Base-by-base conservation (phyloP, 148 eudicot genomes). In the Heliosperma pusillum region DNA sequence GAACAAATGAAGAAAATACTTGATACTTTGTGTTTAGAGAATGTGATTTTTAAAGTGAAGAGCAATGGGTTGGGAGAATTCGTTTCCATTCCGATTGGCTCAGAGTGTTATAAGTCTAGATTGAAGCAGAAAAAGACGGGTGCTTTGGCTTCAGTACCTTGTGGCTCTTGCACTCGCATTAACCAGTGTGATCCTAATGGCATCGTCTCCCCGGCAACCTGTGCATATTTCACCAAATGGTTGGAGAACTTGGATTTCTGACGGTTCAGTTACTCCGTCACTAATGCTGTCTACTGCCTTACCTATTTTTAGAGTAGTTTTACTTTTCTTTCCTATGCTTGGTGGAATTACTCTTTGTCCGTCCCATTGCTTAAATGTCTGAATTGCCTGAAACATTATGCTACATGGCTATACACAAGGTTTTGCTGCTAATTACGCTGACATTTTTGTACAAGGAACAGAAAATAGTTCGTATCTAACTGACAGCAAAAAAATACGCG, bases 91-190 rank as follows among this genome's bases (percentile, higher is more conserved):
- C 91, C 93, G 4, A 47, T 79, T 7, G 87, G 88, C 40, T 70
- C 63, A 0, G 67, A 77, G 44, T 94, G 98, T 74, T 94, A 90
- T 62, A 88, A 80, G 77, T 4, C 21, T 59, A 79, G 69, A 40
- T 57, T 36, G 29, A 71, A 71, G 27, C 80, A 67, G 27, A 27
- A 77, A 1, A 78, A 25, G 74, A 56, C 30, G 7, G 89, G 94
- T 16, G 84, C 84, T 26, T 84, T 91, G 82, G 86, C 87, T 75
- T 78, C 88, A 19, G 82, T 91, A 27, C 98, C 97, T 1, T 93
- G 98, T 74, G 93, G 97, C 11, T 84, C 76, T 61, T 93, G 98
- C 75, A 87, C 91, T 7, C 80, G 88, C 59, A 87, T 91, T 20
- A 83, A 70, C 64, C 66, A 78, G 71, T 93, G 97, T 74, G 77